These are phyloP conservation scores for Candida saitoana DNA, from an alignment of 805 yeast species.

Conservation along the genomic window DNA sequence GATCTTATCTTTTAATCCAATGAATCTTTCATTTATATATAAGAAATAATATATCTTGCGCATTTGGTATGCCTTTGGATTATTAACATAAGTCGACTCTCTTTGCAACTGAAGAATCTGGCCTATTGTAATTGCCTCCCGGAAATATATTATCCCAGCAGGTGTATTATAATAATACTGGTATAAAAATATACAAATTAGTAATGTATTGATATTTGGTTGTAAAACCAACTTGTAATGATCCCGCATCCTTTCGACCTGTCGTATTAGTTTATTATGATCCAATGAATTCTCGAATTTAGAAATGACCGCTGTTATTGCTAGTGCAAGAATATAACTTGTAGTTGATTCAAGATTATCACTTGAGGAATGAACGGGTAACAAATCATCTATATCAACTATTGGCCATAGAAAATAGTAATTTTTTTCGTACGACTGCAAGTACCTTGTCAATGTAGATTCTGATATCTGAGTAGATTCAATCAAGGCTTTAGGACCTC, in stretches of 20 bases:
- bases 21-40: neutral
- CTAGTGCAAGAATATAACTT: neutral
- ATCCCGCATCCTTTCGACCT: neutral
- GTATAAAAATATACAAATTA: neutral
- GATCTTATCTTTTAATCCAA: neutral
- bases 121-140: neutral
- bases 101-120: neutral
- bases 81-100: neutral
- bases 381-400: neutral
- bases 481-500: neutral
- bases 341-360: neutral
- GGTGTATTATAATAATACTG: neutral
- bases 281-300: neutral
- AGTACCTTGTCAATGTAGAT: neutral
- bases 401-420: neutral
- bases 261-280: neutral
- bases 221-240: neutral
- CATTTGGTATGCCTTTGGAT: neutral
- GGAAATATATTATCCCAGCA: neutral
- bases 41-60: neutral
- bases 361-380: neutral
- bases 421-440: neutral
- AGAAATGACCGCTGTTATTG: neutral
- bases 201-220: neutral
- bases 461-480: neutral